Base-by-base conservation (phyloP, 306 rosid species). In the Leucaena leucocephala region DNA sequence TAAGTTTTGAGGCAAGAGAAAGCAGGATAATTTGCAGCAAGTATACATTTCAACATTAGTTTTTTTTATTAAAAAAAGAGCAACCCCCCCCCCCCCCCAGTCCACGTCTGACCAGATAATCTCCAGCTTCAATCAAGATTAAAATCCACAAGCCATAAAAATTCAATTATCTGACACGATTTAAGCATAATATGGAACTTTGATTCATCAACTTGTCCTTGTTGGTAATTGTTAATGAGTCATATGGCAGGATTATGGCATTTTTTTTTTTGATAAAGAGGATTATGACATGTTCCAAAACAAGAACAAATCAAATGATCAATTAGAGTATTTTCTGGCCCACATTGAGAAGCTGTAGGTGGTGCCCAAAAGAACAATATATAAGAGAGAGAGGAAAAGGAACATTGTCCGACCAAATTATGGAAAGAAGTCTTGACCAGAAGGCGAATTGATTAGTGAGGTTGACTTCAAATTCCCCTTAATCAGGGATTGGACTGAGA, bases 401-500 rank as follows among this genome's bases (percentile, higher is more conserved):
- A 21, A 5, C 68, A 38, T 50, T 72, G 3, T 50, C 12, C 68
- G 81, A 78, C 81, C 76, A 65, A 79, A 80, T 77, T 17, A 71
- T 72, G 59, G 49, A 63, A 42, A 58, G 63, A 78, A 75, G 66
- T 49, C 50, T 52, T 49, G 87, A 82, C 87, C 77, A 85, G 3
- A 81, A 33, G 59, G 79, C 52, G 13, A 63, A 42, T 57, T 79
- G 84, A 89, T 86, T 58, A 71, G 74, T 19, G 9, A 42, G 9
- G 55, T 80, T 85, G 87, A 85, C 83, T 86, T 76, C 64, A 87
- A 34, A 79, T 34, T 59, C 55, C 84, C 75, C 33, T 22, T 57
- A 87, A 83, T 85, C 87, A 81, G 78, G 86, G 68, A 69, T 45
- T 46, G 46, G 76, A 45, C 87, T 81, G 63, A 59, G 71, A 16